Evolutionary conservation across 2,329 filamentous ascomycete genomes (phyloP), one percentile per base, ranked within the genome.

Genomic region (Monosporascus sp.): DNA sequence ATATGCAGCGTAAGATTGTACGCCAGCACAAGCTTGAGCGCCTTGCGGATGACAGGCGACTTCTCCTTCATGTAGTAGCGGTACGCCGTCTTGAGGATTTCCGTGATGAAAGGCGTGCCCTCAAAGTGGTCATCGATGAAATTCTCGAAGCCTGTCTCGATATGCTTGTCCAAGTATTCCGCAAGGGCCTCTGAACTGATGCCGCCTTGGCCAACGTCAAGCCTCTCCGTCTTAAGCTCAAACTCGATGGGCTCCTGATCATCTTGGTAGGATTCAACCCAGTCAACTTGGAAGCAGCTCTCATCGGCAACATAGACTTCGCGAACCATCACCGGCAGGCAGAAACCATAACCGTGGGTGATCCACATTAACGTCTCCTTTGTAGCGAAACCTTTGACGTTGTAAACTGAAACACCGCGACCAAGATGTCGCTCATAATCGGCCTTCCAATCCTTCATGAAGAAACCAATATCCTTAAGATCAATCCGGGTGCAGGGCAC

Each of bases 361-460:
- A 97, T 91, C 84, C 91, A 97, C 72, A 97, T 85, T 49, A 86
- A 69, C 0, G 78, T 81, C 70, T 87, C 84, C 70, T 84, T 85
- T 57, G 79, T 76, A 15, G 82, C 75, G 59, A 87, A 87, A 49
- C 92, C 92, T 77, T 96, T 96, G 75, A 97, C 94, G 67, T 97
- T 97, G 72, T 88, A 92, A 48, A 96, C 88, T 2, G 91, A 95
- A 68, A 97, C 90, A 52, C 89, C 90, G 53, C 89, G 84, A 58
- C 84, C 88, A 62, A 94, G 83, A 68, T 97, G 92, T 62, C 91
- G 87, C 74, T 96, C 91, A 65, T 94, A 96, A 70, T 97, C 93
- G 45, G 91, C 92, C 75, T 93, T 96, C 92, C 92, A 97, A 72
- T 97, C 93, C 79, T 97, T 97, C 89, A 97, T 94, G 78, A 97